These are phyloP conservation scores for Pichia terricola DNA, from an alignment of 1,139 yeast species.

Conservation along the genomic window DNA sequence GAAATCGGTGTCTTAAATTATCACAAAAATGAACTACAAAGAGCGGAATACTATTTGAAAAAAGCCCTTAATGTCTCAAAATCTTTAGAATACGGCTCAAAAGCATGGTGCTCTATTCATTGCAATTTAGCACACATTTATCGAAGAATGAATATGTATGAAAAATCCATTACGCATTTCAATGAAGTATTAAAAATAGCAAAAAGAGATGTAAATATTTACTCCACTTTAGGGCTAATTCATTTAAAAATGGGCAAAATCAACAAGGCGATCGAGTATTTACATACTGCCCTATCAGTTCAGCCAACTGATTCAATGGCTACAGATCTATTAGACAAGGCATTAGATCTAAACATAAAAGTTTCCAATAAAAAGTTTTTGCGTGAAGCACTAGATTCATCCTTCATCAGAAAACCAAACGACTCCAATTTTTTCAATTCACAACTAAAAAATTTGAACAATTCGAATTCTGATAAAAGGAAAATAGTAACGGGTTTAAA, in stretches of 20 bases:
- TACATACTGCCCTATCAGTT: conserved; percentile 77
- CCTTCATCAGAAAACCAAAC: neutral
- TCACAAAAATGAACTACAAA: conserved; percentile 57
- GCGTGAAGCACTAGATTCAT: conserved; percentile 9
- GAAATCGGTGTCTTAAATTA: conserved; percentile 88
- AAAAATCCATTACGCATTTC: conserved; percentile 66
- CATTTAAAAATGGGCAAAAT: conserved; percentile 60
- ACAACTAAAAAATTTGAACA: neutral
- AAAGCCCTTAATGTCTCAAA: conserved; percentile 69
- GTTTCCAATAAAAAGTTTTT: conserved; percentile 25
- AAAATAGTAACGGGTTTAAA: conserved; percentile 38
- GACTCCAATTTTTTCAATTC: neutral
- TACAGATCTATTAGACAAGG: conserved; percentile 67
- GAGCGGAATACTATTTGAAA: conserved; percentile 63
- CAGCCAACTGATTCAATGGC: conserved; percentile 81
- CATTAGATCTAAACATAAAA: conserved; percentile 56
- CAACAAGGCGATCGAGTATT: conserved; percentile 59
- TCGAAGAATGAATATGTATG: conserved; percentile 53
- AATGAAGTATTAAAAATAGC: conserved; percentile 64
- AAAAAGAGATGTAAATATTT: conserved; percentile 63
- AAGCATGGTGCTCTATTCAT: conserved; percentile 80
- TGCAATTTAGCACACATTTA: conserved; percentile 89
- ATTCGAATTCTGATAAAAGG: conserved; percentile 15
- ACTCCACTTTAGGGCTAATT: conserved; percentile 78
- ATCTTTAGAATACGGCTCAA: conserved; percentile 65